These are phyloP conservation scores for Carpediemonas membranifera DNA, from an alignment of 78 protist genomes.

Conservation along the genomic window DNA sequence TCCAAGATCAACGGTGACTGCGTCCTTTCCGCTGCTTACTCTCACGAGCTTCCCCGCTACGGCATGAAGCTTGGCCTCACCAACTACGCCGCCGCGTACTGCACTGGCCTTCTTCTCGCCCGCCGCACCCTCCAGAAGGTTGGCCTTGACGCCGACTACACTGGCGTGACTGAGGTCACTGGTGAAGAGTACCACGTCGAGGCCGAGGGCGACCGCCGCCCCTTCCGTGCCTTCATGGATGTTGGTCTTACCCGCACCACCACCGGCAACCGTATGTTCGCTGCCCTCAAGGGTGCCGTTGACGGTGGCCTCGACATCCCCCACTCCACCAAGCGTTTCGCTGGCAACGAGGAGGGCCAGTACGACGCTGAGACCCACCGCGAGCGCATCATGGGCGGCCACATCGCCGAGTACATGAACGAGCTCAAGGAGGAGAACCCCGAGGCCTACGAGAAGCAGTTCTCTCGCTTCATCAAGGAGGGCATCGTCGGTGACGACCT, in stretches of 20 bases:
- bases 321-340: constrained; percentile 82
- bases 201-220: constrained; percentile 60
- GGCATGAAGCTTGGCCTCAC: constrained; percentile 83
- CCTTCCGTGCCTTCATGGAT: constrained; percentile 85
- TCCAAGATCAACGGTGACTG: constrained; percentile 79
- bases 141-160: constrained; percentile 59
- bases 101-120: constrained; percentile 89
- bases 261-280: constrained; percentile 83
- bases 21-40: constrained; percentile 73
- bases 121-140: constrained; percentile 81
- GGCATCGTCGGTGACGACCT: constrained; percentile 62
- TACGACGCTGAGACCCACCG: constrained; percentile 67
- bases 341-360: constrained; percentile 62
- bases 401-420: constrained; percentile 89
- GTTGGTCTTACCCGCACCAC: constrained; percentile 88
- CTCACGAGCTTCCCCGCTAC: constrained; percentile 77
- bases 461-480: constrained; percentile 62
- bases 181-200: constrained; percentile 42
- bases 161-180: constrained; percentile 42
- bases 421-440: constrained; percentile 71
- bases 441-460: constrained; percentile 64
- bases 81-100: constrained; percentile 93
- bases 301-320: constrained; percentile 95
- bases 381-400: constrained; percentile 80
- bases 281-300: constrained; percentile 81